A percentile compares a stretch with the other conserved stretches of the same genome.
Conservation (phyloP, 768 basidiomycete genomes). For the Kwoniella dejecticola region DNA sequence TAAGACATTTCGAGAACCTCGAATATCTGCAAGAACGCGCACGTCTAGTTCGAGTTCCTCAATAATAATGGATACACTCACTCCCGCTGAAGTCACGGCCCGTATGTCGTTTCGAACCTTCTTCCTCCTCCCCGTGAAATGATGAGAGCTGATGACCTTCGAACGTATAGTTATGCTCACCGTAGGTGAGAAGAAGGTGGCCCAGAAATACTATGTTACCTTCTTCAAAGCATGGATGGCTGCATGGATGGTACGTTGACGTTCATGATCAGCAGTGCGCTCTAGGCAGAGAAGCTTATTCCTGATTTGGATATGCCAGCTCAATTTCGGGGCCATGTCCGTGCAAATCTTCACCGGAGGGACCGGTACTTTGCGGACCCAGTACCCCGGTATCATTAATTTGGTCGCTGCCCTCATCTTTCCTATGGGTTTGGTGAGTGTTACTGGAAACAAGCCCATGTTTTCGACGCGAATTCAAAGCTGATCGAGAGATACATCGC, state of each 20-base stretch:
- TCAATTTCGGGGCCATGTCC: slow-evolving; percentile 29
- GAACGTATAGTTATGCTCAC: slow-evolving; percentile 20
- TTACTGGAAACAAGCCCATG: too few relatives aligned
- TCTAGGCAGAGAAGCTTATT: background rate
- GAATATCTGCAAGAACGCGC: too few relatives aligned
- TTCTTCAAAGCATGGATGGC: slow-evolving; percentile 37
- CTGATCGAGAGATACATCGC: background rate
- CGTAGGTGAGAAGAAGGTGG: slow-evolving; percentile 29
- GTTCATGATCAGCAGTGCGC: background rate
- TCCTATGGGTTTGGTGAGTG: slow-evolving; percentile 25
- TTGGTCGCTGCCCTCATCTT: slow-evolving; percentile 25
- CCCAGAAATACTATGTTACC: slow-evolving; percentile 28
- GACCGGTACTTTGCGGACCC: slow-evolving; percentile 23
- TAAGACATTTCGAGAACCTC: too few relatives aligned
- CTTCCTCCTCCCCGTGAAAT: too few relatives aligned
- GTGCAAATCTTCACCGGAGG: slow-evolving; percentile 30
- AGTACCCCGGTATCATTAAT: slow-evolving; percentile 26
- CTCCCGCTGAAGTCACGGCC: slow-evolving; percentile 27
- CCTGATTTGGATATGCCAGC: slow-evolving; percentile 3
- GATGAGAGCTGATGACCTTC: background rate
- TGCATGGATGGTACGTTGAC: slow-evolving; percentile 31
- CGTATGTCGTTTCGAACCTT: slow-evolving; percentile 18
- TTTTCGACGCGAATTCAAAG: background rate
- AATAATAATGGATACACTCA: slow-evolving; percentile 27
- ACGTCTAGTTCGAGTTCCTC: too few relatives aligned